These are phyloP conservation scores for Rachicladosporium sp. DNA, from an alignment of 2,329 filamentous ascomycete species.

Conservation along the genomic window DNA sequence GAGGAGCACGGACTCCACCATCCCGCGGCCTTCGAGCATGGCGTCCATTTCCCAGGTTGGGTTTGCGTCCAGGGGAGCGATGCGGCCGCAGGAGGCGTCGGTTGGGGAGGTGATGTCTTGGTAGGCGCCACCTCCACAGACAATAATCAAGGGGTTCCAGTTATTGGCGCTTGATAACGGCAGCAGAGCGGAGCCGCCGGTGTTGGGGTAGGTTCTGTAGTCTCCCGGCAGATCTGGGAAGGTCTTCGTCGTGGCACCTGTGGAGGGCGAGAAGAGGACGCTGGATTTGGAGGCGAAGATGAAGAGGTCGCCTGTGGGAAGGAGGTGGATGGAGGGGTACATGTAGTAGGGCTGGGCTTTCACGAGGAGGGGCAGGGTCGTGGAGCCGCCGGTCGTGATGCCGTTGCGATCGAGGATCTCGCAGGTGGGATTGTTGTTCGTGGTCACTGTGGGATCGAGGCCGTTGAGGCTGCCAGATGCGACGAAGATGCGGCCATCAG, in stretches of 20 bases:
- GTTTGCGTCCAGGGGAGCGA: slow-evolving; percentile 42
- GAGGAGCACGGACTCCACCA: too few species aligned
- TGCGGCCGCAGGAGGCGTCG: slow-evolving; percentile 51
- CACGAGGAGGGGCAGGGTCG: slow-evolving; percentile 40
- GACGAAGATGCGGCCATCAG: slow-evolving; percentile 44
- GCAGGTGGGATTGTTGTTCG: slow-evolving; percentile 52
- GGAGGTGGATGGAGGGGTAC: slow-evolving; percentile 50
- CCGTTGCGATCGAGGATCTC: slow-evolving; percentile 43
- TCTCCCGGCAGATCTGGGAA: slow-evolving; percentile 53
- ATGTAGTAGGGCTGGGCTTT: slow-evolving; percentile 52
- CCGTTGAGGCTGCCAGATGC: slow-evolving; percentile 48
- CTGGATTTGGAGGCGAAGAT: slow-evolving; percentile 45
- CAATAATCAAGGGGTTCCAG: slow-evolving; percentile 45
- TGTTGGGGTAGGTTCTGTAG: slow-evolving; percentile 55
- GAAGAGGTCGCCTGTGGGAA: slow-evolving; percentile 45
- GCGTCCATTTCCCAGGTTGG: slow-evolving; percentile 54
- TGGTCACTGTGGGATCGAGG: slow-evolving; percentile 38
- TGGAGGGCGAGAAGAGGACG: slow-evolving; percentile 42
- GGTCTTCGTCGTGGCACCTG: slow-evolving; percentile 42
- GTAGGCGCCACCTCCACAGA: slow-evolving; percentile 54
- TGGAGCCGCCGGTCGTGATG: slow-evolving; percentile 35
- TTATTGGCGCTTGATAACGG: slow-evolving; percentile 49
- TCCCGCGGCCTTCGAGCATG: slow-evolving; percentile 26
- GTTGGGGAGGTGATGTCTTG: slow-evolving; percentile 50
- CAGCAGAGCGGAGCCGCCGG: slow-evolving; percentile 50